phyloP scores from a whole-genome alignment of 345 rosid species.

The Odontarrhena argentea region DNA sequence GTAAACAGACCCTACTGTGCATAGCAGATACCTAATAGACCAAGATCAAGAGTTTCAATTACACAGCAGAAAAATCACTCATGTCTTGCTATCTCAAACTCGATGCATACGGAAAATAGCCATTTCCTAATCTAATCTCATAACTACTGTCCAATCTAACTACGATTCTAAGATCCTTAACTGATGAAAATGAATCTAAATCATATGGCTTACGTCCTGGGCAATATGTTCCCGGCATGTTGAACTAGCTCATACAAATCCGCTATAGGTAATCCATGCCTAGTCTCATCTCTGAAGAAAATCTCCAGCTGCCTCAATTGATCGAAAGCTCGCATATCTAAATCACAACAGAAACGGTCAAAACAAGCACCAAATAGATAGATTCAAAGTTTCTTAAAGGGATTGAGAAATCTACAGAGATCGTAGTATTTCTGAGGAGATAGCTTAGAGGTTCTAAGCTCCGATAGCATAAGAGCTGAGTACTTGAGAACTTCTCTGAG shows the following conservation, averaged over 20 bases:
- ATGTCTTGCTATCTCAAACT: no score
- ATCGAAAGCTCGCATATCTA: constrained; percentile 91
- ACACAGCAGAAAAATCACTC: neutral
- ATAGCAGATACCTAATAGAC: constrained; percentile 72
- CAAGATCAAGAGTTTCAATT: constrained; percentile 21
- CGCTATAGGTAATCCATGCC: constrained; percentile 71
- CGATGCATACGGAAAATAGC: neutral
- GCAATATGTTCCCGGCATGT: constrained; percentile 92
- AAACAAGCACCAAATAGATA: constrained; percentile 24
- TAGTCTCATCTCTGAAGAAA: constrained; percentile 79
- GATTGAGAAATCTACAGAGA: constrained; percentile 54
- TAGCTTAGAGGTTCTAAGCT: constrained; percentile 88
- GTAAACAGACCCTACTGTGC: constrained; percentile 89
- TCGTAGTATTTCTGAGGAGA: constrained; percentile 92
- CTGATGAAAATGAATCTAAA: neutral
- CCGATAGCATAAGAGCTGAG: constrained; percentile 89
- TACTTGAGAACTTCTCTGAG: constrained; percentile 86
- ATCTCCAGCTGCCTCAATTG: constrained; percentile 81
- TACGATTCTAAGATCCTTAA: constrained; percentile 9
- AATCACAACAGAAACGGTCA: constrained; percentile 21
- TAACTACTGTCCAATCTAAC: constrained; percentile 1
- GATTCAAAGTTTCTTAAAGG: constrained; percentile 18
- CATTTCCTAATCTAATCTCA: constrained; percentile 14
- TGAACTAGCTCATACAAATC: constrained; percentile 95
- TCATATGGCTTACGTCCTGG: constrained; percentile 67